Base-by-base conservation (phyloP, 75 land plant genomes). In the Isoetes taiwanensis region DNA sequence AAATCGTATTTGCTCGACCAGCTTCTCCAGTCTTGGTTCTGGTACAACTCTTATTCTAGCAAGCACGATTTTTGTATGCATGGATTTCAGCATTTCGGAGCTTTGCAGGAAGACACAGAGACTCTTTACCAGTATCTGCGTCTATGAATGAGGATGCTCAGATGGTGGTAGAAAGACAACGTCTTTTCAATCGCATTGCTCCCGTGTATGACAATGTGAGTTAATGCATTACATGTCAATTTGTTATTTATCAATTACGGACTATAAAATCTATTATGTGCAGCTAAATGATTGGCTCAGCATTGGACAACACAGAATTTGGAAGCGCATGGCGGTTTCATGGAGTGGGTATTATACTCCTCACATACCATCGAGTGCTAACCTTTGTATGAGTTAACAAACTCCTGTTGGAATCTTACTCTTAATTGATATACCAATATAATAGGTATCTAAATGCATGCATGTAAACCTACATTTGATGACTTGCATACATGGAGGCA, bases 271-370 rank as follows among this genome's bases (percentile, higher is more conserved):
- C 1, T 28, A 24, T 25, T 66, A 10, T 30, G 32, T n/a, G 34
- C 81, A 87, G 95, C 63, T 91, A 73, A 91, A 91, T 70, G 94
- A 91, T 53, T 69, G 78, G 81, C 56, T 91, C 54, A 86, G 85
- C 63, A 64, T 91, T 28, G 97, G 97, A 29, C 93, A 86, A 62
- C 97, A 91, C 57, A 62, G 88, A 16, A 57, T 80, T 23, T 91
- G 97, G 97, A 91, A 91, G 53, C 60, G 97, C 20, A 91, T 91
- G 97, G 80, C 79, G 16, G 88, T 91, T 9, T 66, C 84, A 1
- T 91, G 94, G 97, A 74, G 74, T 20, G 74, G 90, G 96, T 89
- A 58, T 3, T n/a, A n/a, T n/a, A n/a, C n/a, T n/a, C n/a, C n/a
- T n/a, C n/a, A n/a, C n/a, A n/a, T n/a, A n/a, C n/a, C n/a, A n/a